phyloP scores from a whole-genome alignment of 2,329 filamentous ascomycete genomes.

The Arachnomyces sp. region DNA sequence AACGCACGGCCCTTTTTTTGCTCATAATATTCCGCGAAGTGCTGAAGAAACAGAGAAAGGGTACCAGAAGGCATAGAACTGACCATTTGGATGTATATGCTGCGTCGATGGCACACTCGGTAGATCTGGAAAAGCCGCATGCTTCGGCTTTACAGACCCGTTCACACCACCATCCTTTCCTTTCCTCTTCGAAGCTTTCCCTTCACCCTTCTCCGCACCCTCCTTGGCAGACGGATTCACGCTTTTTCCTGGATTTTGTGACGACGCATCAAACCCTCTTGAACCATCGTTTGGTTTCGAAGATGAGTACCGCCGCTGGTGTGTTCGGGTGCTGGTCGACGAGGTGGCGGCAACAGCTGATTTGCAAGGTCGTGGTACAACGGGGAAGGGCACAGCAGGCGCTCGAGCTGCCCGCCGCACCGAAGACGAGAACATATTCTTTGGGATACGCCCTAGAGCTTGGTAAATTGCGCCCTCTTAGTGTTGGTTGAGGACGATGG shows the following conservation, averaged over 20 bases:
- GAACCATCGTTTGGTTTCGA: constrained; percentile 44
- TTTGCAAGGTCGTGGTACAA: constrained; percentile 24
- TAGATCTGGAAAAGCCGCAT: constrained; percentile 35
- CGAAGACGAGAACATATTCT: constrained; percentile 40
- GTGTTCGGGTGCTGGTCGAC: constrained; percentile 26
- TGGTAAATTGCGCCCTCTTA: too few species aligned
- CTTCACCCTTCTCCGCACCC: constrained; percentile 19
- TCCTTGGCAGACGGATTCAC: constrained; percentile 32
- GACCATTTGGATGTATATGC: constrained; percentile 42
- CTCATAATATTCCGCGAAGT: too few species aligned
- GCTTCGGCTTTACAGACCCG: constrained; percentile 28
- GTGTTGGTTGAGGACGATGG: not conserved
- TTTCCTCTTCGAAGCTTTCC: constrained; percentile 27
- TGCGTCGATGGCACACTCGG: constrained; percentile 44
- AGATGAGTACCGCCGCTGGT: constrained; percentile 42
- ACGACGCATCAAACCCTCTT: constrained; percentile 31
- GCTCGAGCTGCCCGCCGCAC: constrained; percentile 39
- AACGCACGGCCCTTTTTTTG: not conserved
- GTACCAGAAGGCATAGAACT: constrained; percentile 8
- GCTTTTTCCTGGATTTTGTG: constrained; percentile 30
- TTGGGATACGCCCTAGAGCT: constrained; percentile 3
- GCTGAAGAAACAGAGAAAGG: too few species aligned
- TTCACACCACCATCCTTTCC: constrained; percentile 27
- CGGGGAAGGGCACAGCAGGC: constrained; percentile 25
- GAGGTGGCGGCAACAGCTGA: constrained; percentile 22